Evolutionary conservation across 1,284 basidiomycete species (phyloP).

Genomic region (Ceratobasidium sp.): DNA sequence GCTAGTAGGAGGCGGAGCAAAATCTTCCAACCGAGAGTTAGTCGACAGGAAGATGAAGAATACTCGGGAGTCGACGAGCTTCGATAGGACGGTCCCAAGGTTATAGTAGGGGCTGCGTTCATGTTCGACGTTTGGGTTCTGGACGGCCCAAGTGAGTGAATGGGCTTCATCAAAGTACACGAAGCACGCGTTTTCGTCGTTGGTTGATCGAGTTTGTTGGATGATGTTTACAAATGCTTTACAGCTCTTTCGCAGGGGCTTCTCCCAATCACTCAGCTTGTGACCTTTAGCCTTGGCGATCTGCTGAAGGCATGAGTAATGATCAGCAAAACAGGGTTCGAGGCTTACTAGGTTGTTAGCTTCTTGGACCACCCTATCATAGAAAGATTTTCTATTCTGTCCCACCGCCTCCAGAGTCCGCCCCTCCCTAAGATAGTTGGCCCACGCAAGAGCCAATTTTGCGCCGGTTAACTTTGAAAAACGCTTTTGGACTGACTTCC

Average conservation of each 20-base stretch:
- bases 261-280: no score
- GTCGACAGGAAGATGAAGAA: conserved; percentile 28
- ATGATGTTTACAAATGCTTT: not conserved
- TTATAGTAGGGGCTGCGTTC: not conserved
- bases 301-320: no score
- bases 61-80: not conserved
- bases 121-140: not conserved
- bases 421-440: not conserved
- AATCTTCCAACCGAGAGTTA: not conserved
- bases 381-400: not conserved
- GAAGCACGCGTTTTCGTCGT: not conserved
- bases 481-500: not conserved
- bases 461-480: not conserved
- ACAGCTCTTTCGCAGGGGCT: no score
- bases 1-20: conserved; percentile 2
- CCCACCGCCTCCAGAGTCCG: not conserved
- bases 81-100: conserved; percentile 1
- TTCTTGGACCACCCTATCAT: not conserved
- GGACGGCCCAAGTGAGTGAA: not conserved
- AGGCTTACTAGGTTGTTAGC: not conserved
- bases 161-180: conserved; percentile 16
- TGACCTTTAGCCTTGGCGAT: no score
- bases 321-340: no score
- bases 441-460: not conserved
- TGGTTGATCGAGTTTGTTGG: not conserved